Conservation (phyloP, 1,139 yeast species). For the Debaryomycetaceae sp. region DNA sequence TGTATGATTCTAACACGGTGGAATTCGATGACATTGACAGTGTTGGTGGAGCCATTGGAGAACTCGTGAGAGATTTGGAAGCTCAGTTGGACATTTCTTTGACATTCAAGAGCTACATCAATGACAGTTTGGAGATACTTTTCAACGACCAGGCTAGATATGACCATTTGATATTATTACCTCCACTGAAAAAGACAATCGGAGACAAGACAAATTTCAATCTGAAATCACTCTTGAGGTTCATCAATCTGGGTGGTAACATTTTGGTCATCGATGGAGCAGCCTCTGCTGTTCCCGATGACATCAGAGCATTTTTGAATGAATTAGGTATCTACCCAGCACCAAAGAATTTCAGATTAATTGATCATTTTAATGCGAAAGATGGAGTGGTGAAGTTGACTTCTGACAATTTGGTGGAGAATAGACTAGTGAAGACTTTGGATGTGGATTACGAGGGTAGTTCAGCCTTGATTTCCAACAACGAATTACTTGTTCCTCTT, state of each 20-base stretch:
- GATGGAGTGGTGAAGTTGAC: slow-evolving; percentile 22
- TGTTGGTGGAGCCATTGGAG: slow-evolving; percentile 15
- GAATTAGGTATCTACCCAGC: slow-evolving; percentile 84
- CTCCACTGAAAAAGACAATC: slow-evolving; percentile 35
- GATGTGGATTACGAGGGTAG: slow-evolving; percentile 30
- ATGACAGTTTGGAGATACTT: slow-evolving; percentile 23
- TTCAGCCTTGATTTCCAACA: slow-evolving; percentile 43
- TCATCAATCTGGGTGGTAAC: slow-evolving; percentile 69
- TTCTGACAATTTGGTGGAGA: slow-evolving; percentile 21
- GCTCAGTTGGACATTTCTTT: slow-evolving; percentile 16
- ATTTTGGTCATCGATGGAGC: slow-evolving; percentile 57
- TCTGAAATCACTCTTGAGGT: slow-evolving; percentile 39
- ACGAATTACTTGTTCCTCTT: slow-evolving; percentile 67
- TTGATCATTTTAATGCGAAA: slow-evolving; percentile 59
- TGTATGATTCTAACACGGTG: slow-evolving; percentile 27
- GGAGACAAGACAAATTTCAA: slow-evolving; percentile 28
- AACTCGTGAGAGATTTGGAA: slow-evolving; percentile 20
- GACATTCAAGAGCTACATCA: slow-evolving; percentile 24
- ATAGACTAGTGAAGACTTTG: slow-evolving; percentile 20
- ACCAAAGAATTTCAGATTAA: slow-evolving; percentile 64
- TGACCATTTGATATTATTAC: slow-evolving; percentile 36
- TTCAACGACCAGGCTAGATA: slow-evolving; percentile 24
- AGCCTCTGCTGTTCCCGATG: slow-evolving; percentile 52
- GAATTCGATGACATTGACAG: slow-evolving; percentile 17
- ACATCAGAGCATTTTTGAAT: slow-evolving; percentile 62